phyloP scores from a whole-genome alignment of 495 filamentous ascomycete species.

The Glarea lozoyensis region DNA sequence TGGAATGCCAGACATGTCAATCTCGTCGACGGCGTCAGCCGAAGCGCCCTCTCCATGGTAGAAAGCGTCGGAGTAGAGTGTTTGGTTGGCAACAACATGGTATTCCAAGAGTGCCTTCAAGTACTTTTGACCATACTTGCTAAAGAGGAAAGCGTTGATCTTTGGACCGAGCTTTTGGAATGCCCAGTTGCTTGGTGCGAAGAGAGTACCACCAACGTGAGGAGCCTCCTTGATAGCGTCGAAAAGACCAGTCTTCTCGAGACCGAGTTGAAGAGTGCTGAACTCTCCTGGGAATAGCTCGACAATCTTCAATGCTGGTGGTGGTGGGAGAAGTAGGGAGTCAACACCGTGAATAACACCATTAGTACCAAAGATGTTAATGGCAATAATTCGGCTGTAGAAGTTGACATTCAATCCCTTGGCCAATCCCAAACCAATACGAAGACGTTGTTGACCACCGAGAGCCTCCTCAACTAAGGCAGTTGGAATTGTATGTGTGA shows the following conservation, averaged over 20 bases:
- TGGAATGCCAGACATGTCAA: slow-evolving; percentile 6
- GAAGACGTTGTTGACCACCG: slow-evolving; percentile 49
- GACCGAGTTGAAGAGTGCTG: slow-evolving; percentile 64
- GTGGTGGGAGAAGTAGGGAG: slow-evolving; percentile 64
- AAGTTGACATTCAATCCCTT: slow-evolving; percentile 65
- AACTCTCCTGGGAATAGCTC: slow-evolving; percentile 62
- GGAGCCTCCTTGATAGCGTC: slow-evolving; percentile 31
- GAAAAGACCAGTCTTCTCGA: slow-evolving; percentile 59
- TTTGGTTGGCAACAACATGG: slow-evolving; percentile 64
- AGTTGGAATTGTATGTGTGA: slow-evolving; percentile 63
- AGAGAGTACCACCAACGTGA: slow-evolving; percentile 53
- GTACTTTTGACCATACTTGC: slow-evolving; percentile 54
- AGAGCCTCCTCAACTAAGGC: slow-evolving; percentile 44
- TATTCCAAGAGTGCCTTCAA: slow-evolving; percentile 69
- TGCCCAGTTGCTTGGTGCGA: slow-evolving; percentile 68
- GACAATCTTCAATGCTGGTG: slow-evolving; percentile 47
- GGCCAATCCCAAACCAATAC: slow-evolving; percentile 40
- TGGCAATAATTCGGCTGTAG: slow-evolving; percentile 52
- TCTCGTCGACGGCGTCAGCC: slow-evolving; percentile 4
- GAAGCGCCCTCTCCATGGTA: slow-evolving; percentile 35
- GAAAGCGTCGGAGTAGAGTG: slow-evolving; percentile 74
- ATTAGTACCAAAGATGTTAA: slow-evolving; percentile 61
- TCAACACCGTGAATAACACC: slow-evolving; percentile 74
- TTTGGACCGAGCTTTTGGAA: slow-evolving; percentile 60
- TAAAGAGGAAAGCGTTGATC: slow-evolving; percentile 73